phyloP scores from a whole-genome alignment of 2,329 filamentous ascomycete species.

The Alternaria sp. region DNA sequence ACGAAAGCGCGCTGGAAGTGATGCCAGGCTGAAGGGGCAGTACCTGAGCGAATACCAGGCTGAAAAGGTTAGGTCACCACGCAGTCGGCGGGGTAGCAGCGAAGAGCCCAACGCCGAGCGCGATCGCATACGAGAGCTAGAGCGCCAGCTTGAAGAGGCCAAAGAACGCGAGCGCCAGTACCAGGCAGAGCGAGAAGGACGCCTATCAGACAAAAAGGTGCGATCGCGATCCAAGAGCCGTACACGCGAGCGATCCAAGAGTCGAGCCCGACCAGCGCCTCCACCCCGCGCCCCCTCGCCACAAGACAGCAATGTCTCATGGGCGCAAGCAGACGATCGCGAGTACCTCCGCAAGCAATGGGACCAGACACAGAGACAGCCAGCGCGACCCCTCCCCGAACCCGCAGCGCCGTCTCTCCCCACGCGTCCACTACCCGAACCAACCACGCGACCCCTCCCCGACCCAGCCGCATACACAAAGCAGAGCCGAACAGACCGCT shows the following conservation, averaged over 20 bases:
- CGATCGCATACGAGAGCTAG: constrained; percentile 78
- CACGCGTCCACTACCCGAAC: constrained; percentile 59
- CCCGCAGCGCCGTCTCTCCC: constrained; percentile 39
- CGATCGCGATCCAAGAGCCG: constrained; percentile 48
- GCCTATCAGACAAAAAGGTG: constrained; percentile 49
- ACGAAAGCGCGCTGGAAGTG: constrained; percentile 65
- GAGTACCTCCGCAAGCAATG: constrained; percentile 68
- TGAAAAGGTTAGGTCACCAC: constrained; percentile 60
- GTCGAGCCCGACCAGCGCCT: constrained; percentile 40
- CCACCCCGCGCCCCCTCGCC: constrained; percentile 50
- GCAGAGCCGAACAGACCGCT: constrained; percentile 62
- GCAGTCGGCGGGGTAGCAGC: constrained; percentile 48
- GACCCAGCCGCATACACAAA: constrained; percentile 43
- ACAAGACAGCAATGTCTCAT: constrained; percentile 65
- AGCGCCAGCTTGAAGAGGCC: constrained; percentile 72
- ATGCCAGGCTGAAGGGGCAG: constrained; percentile 77
- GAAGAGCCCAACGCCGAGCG: constrained; percentile 63
- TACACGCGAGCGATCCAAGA: constrained; percentile 44
- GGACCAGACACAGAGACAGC: constrained; percentile 50
- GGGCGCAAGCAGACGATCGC: constrained; percentile 68
- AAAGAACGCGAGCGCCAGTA: constrained; percentile 71
- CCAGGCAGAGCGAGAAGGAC: constrained; percentile 64
- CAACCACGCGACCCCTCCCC: constrained; percentile 40
- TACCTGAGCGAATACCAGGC: constrained; percentile 86
- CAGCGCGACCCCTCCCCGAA: constrained; percentile 44